Percentiles rank a stretch among this genome's conserved stretches.
Conservation (phyloP, 768 basidiomycete species). For the Termitomyces sp. region DNA sequence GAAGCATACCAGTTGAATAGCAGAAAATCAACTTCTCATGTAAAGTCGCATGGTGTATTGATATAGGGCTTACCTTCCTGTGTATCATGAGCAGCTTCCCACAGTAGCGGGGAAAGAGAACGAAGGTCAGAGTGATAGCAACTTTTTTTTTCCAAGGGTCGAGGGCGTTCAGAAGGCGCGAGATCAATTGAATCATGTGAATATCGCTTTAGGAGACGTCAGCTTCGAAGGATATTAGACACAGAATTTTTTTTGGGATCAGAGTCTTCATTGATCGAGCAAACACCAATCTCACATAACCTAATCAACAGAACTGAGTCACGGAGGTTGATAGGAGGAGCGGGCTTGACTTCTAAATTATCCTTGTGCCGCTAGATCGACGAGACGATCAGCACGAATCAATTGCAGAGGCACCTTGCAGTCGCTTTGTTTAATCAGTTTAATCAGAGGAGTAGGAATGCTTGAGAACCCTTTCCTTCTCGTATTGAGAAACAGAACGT, state of each 20-base stretch:
- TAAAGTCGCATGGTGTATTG: neutral
- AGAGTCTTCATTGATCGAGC: neutral
- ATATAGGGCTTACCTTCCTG: neutral
- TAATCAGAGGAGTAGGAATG: neutral
- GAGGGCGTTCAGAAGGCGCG: neutral
- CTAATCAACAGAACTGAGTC: neutral
- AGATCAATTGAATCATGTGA: neutral
- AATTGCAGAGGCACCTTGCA: too few species aligned
- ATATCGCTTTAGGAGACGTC: neutral
- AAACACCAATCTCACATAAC: neutral
- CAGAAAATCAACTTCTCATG: neutral
- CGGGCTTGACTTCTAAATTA: neutral
- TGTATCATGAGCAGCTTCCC: neutral
- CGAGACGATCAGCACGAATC: neutral
- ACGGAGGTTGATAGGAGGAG: neutral
- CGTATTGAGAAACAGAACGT: neutral
- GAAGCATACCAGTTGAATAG: neutral
- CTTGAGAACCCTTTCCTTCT: neutral
- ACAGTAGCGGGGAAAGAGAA: neutral
- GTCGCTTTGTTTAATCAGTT: neutral
- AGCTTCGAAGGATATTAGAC: neutral
- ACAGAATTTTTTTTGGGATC: neutral
- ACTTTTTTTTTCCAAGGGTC: too few species aligned
- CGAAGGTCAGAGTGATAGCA: too few species aligned
- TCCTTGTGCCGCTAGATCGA: neutral